These are phyloP conservation scores for Chrysoporthe puriensis DNA, from an alignment of 2,329 filamentous ascomycete species.

Conservation along the genomic window DNA sequence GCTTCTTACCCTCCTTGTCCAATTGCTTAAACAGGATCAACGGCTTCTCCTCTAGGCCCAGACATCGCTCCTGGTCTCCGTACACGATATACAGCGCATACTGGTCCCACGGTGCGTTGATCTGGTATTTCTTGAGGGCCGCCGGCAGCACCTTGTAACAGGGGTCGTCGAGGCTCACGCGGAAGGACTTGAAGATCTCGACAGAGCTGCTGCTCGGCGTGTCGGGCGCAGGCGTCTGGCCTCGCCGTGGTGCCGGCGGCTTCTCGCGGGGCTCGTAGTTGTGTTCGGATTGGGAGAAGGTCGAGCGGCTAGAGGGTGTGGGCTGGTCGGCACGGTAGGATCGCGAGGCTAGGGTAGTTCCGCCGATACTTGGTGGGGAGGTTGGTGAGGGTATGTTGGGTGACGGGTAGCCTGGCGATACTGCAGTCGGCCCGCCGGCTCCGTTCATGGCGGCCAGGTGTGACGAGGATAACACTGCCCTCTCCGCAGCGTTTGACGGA, in stretches of 20 bases:
- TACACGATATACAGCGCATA: slow-evolving; percentile 98
- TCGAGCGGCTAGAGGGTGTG: slow-evolving; percentile 58
- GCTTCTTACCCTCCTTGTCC: slow-evolving; percentile 95
- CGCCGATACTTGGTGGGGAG: slow-evolving; percentile 61
- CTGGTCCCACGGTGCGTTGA: slow-evolving; percentile 95
- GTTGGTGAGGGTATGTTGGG: slow-evolving; percentile 73
- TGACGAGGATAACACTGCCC: slow-evolving; percentile 68
- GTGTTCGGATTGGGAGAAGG: slow-evolving; percentile 57
- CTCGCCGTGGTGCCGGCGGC: slow-evolving; percentile 53
- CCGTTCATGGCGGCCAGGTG: slow-evolving; percentile 74
- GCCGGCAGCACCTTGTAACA: slow-evolving; percentile 97
- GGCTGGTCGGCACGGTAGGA: slow-evolving; percentile 63
- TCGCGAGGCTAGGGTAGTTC: slow-evolving; percentile 60
- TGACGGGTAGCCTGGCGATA: slow-evolving; percentile 61
- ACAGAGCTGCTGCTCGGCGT: slow-evolving; percentile 65
- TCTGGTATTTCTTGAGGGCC: slow-evolving; percentile 96
- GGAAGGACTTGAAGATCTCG: slow-evolving; percentile 98
- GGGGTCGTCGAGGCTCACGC: slow-evolving; percentile 96
- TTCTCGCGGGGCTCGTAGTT: slow-evolving; percentile 44
- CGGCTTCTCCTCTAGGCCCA: slow-evolving; percentile 90
- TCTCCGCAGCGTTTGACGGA: slow-evolving; percentile 68
- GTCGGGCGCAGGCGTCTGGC: slow-evolving; percentile 65
- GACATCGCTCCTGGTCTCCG: slow-evolving; percentile 94
- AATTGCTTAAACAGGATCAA: slow-evolving; percentile 96
- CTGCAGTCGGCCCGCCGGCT: slow-evolving; percentile 51